Base-by-base conservation (phyloP, 1,139 yeast genomes). In the Sugiyamaella neomexicana region DNA sequence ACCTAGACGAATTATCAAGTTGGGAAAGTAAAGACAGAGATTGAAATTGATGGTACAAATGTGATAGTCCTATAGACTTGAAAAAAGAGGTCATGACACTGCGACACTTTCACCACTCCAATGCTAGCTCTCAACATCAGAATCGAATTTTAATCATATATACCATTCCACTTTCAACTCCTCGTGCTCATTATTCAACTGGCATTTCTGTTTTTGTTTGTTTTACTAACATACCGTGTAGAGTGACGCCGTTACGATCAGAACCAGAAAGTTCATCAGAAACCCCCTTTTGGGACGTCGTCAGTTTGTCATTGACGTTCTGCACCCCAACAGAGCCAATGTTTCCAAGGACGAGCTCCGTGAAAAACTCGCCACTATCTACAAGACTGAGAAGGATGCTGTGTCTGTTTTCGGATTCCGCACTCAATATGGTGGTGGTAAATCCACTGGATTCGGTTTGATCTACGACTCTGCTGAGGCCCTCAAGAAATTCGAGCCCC, bases 391-490 rank as follows among this genome's bases (percentile, higher is more conserved):
- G 76, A 91, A 93, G 83, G 97, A 93, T 73, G 89, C 97, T 73
- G 96, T 93, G 68, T 91, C 98, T 66, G 99, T 93, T 69, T 93
- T 93, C 76, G 99, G 98, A 76, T 88, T 93, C 96, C 89, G 96
- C 85, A 93, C 99, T 72, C 95, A 89, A 80, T 93, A 83, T 78
- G 99, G 99, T 89, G 99, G 99, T 80, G 97, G 98, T 74, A 93
- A 89, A 82, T 89, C 99, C 68, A 86, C 97, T 68, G 99, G 99
- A 76, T 93, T 93, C 82, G 99, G 99, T 79, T 85, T 93, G 76
- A 87, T 95, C 75, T 93, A 93, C 93, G 95, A 90, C 87, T 89
- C 96, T 71, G 90, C 83, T 73, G 97, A 95, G 72, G 97, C 91
- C 75, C 95, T 96, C 76, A 89, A 91, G 87, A 91, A 85, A 81